phyloP scores from a whole-genome alignment of 2,329 filamentous ascomycete genomes.

The Diaporthe nobilis region DNA sequence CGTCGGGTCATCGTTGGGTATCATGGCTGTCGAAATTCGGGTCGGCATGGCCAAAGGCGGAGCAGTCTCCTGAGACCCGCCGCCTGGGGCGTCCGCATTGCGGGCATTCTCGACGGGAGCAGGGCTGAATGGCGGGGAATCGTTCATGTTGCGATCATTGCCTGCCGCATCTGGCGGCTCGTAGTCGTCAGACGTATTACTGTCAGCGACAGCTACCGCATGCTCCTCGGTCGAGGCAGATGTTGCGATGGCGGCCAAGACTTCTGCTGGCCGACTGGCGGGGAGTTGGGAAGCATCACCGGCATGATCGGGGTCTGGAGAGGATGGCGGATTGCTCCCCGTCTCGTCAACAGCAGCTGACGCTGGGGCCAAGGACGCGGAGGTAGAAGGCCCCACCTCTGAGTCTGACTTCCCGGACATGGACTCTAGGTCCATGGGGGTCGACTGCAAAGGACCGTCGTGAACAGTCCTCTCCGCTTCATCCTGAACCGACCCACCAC shows the following conservation, averaged over 20 bases:
- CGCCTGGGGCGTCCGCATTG: slow-evolving; percentile 48
- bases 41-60: slow-evolving; percentile 45
- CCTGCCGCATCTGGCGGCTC: slow-evolving; percentile 64
- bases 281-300: not conserved
- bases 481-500: not conserved
- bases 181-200: slow-evolving; percentile 64
- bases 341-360: not conserved
- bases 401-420: not conserved
- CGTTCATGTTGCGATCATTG: slow-evolving; percentile 42
- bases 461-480: not conserved
- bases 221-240: not conserved
- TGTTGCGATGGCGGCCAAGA: slow-evolving; percentile 3
- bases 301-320: not conserved
- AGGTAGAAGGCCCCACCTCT: slow-evolving; percentile 1
- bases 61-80: slow-evolving; percentile 43
- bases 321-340: not conserved
- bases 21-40: slow-evolving; percentile 51
- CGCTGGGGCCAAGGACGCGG: not conserved
- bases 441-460: slow-evolving; percentile 9
- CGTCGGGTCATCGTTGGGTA: slow-evolving; percentile 44
- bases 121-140: slow-evolving; percentile 44
- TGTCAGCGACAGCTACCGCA: slow-evolving; percentile 38
- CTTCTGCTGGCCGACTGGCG: slow-evolving; percentile 13
- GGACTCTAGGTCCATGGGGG: slow-evolving; percentile 46
- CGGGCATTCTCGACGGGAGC: slow-evolving; percentile 45